Conservation (phyloP, 129 eudicot genomes). For the Pseudognaphalium luteoalbum region DNA sequence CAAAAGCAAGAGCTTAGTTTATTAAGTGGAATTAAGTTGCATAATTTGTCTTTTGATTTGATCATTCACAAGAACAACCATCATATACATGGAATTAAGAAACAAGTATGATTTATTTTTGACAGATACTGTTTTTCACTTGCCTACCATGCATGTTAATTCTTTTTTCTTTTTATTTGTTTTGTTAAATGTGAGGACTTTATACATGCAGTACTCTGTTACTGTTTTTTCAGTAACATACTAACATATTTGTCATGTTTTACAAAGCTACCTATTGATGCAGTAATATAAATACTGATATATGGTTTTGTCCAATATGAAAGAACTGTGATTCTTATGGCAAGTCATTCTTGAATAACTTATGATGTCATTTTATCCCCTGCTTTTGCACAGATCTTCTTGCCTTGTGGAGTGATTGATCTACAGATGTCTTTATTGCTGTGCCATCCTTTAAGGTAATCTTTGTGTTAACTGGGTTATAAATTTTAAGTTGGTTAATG, state of each 20-base stretch:
- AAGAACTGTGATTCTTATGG: neutral
- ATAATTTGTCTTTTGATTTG: conserved; percentile 9
- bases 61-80: no score
- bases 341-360: no score
- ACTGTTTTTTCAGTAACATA: neutral
- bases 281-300: neutral
- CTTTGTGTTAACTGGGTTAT: no score
- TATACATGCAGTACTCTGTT: neutral
- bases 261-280: neutral
- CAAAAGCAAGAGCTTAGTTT: neutral
- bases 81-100: no score
- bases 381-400: conserved; percentile 4
- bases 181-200: neutral
- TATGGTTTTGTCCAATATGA: neutral
- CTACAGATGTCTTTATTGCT: neutral
- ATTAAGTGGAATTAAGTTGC: conserved; percentile 2
- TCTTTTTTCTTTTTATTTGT: neutral
- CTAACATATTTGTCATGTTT: neutral
- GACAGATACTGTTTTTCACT: neutral
- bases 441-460: no score
- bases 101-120: no score
- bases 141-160: conserved; percentile 11
- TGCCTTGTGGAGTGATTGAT: neutral
- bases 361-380: neutral
- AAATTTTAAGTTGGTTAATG: neutral